Percentiles rank a stretch among this genome's conserved stretches.
Evolutionary conservation across 2,329 filamentous ascomycete species (phyloP).

Genomic region (Pezicula carpinea): DNA sequence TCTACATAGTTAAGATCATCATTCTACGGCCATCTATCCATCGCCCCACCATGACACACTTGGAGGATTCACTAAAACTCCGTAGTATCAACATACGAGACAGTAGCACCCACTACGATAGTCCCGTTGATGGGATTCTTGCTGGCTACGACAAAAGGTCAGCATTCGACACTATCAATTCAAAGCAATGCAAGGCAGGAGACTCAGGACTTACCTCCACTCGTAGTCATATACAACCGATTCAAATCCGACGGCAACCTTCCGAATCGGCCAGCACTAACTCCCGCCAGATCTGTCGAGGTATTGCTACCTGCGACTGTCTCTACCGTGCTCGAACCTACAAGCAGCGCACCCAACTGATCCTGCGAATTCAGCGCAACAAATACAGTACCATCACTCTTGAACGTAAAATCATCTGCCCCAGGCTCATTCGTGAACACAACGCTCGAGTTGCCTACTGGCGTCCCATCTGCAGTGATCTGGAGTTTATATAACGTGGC

Average conservation of each 20-base stretch:
- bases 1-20: too few relatives aligned
- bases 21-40: too few relatives aligned
- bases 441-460: slow-evolving; percentile 6
- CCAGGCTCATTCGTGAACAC: slow-evolving; percentile 5
- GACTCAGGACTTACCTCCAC: slow-evolving; percentile 7
- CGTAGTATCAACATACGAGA: too few relatives aligned
- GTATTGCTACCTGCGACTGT: slow-evolving; percentile 6
- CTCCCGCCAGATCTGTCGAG: slow-evolving; percentile 11
- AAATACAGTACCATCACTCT: slow-evolving; percentile 8
- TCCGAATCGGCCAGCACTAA: slow-evolving; percentile 14
- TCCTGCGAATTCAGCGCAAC: slow-evolving; percentile 7
- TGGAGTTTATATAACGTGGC: slow-evolving; percentile 17
- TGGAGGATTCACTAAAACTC: too few relatives aligned
- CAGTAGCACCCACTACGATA: too few relatives aligned
- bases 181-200: too few relatives aligned
- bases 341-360: slow-evolving; percentile 3
- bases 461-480: slow-evolving; percentile 12
- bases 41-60: too few relatives aligned
- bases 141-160: too few relatives aligned
- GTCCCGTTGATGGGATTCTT: too few relatives aligned
- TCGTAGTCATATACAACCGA: slow-evolving; percentile 14
- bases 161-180: too few relatives aligned
- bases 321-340: neutral
- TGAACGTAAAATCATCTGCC: slow-evolving; percentile 13
- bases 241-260: too few relatives aligned